Percentiles rank a stretch among this genome's conserved stretches.
These are phyloP conservation scores for Rugiboletus extremiorientalis DNA, from an alignment of 1,284 basidiomycete species.

Conservation along the genomic window DNA sequence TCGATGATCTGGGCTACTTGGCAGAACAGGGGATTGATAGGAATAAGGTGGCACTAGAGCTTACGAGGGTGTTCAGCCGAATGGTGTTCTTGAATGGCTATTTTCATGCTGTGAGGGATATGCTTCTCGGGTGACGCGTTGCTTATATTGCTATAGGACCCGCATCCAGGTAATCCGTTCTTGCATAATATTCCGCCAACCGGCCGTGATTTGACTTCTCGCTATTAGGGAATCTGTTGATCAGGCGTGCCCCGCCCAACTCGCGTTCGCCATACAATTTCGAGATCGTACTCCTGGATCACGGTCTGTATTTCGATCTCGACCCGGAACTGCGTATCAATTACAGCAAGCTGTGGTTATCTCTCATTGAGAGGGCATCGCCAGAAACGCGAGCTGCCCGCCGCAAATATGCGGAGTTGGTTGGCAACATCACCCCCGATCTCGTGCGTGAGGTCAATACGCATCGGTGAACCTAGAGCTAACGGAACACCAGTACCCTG, in stretches of 20 bases:
- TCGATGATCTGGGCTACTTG: slow-evolving; percentile 89
- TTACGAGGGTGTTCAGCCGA: slow-evolving; percentile 87
- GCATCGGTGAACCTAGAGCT: slow-evolving; percentile 8
- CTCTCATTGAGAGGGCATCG: slow-evolving; percentile 75
- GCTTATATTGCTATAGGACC: slow-evolving; percentile 50
- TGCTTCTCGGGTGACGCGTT: background rate
- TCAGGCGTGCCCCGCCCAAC: slow-evolving; percentile 64
- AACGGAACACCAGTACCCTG: slow-evolving; percentile 56
- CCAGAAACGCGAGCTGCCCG: slow-evolving; percentile 64
- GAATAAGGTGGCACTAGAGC: slow-evolving; percentile 89
- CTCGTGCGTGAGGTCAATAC: slow-evolving; percentile 51
- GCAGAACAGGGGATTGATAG: slow-evolving; percentile 86
- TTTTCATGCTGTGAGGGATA: slow-evolving; percentile 72
- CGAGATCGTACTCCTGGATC: slow-evolving; percentile 90
- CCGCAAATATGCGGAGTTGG: slow-evolving; percentile 81
- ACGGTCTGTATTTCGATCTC: slow-evolving; percentile 91
- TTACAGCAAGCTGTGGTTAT: slow-evolving; percentile 83
- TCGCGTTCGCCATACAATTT: slow-evolving; percentile 90
- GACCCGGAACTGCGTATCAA: slow-evolving; percentile 76
- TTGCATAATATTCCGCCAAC: background rate
- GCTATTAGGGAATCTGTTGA: slow-evolving; percentile 82
- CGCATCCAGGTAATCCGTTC: slow-evolving; percentile 61
- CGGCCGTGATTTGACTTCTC: background rate
- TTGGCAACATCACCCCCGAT: slow-evolving; percentile 88
- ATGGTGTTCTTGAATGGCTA: slow-evolving; percentile 98